Evolutionary conservation across 179 eudicot species (phyloP), one percentile per base, ranked within the genome.

Genomic region (Carnegiea gigantea): DNA sequence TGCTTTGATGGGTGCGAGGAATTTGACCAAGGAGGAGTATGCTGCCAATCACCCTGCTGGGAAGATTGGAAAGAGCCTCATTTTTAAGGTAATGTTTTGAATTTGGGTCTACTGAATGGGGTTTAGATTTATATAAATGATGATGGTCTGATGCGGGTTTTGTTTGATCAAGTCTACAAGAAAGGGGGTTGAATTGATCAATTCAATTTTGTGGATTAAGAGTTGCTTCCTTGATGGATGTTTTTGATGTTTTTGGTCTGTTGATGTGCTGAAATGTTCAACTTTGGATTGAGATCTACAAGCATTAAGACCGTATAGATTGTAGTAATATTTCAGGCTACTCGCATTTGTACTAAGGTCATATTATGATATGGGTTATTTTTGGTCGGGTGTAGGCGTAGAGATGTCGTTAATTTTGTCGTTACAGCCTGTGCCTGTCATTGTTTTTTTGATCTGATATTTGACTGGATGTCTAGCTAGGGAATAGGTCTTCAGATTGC

Each of bases 31-130:
- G 84, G 92, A 97, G 48, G 92, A 91, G 85, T 97, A 97, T 74
- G 98, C 99, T 2, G 88, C 94, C 4, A 97, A 97, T 83, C 98
- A 97, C 75, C 99, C 98, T 1, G 98, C 98, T 78, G 98, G 98
- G n/a, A 87, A 92, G 90, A 97, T 97, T 80, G 98, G 98, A 81
- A 97, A 97, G 79, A 89, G 92, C 80, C 91, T 97, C 87, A 95
- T 95, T 76, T 93, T 97, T 76, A 97, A 93, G 98, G 99, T 97
- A 6, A 14, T 36, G 10, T 70, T 65, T 48, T 48, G 54, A 73
- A 46, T 76, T 21, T 70, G 2, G 1, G 36, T 33, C 36, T 33
- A 1, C 36, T 75, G n/a, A 40, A 40, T 40, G 3, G 44, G 44
- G 44, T 7, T 40, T 40, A 40, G 44, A 40, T 40, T 40, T 5